phyloP scores from a whole-genome alignment of 2,329 filamentous ascomycete species.

The Fusarium nodosum region DNA sequence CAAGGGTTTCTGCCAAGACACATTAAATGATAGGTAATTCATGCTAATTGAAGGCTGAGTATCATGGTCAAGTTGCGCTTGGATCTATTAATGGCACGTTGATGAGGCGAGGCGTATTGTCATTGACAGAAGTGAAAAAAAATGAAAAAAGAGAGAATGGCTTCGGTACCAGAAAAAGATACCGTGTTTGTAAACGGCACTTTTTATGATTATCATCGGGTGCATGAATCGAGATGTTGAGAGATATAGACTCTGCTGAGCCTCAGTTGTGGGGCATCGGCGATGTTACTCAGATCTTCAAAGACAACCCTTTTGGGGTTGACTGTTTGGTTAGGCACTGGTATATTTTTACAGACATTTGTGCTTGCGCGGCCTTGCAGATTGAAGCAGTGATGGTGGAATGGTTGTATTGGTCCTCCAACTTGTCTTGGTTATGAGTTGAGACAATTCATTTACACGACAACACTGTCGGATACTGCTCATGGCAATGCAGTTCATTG shows the following conservation, averaged over 20 bases:
- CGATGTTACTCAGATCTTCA: not conserved
- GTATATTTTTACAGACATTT: not conserved
- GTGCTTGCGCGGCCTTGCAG: not conserved
- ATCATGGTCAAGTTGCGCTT: not conserved
- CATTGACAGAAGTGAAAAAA: not conserved
- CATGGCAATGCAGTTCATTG: not conserved
- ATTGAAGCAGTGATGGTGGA: not conserved
- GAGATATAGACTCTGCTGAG: not conserved
- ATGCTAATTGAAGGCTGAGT: conserved; percentile 7
- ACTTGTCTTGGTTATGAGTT: not conserved
- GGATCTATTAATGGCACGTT: not conserved
- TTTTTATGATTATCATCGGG: not conserved
- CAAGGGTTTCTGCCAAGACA: conserved; percentile 4
- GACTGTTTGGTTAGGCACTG: not conserved
- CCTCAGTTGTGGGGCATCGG: conserved; percentile 4
- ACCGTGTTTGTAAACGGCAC: not conserved
- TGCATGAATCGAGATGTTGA: conserved; percentile 6
- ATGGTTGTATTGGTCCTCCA: not conserved
- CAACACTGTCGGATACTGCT: not conserved
- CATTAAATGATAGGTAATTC: not conserved
- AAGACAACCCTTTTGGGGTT: not conserved
- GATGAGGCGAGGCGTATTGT: not conserved
- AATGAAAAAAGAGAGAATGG: not conserved
- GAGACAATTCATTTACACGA: not conserved
- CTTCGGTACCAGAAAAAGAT: conserved; percentile 2